Evolutionary conservation across 148 eudicot species (phyloP).

Genomic region (Chenopodium album): DNA sequence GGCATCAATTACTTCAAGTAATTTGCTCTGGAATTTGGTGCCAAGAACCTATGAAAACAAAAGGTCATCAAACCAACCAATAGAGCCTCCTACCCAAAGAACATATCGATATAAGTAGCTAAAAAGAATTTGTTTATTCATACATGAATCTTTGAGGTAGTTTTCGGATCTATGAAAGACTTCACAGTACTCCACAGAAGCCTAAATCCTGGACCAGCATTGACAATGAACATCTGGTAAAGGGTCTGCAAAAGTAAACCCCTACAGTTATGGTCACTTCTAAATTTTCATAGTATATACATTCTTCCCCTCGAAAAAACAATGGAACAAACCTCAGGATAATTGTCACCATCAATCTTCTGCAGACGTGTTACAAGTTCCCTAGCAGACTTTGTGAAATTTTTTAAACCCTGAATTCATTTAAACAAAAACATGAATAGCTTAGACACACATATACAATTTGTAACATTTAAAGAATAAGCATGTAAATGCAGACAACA

Average conservation of each 20-base stretch:
- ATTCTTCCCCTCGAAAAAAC: not conserved
- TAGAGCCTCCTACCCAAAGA: not conserved
- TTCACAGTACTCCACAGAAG: constrained; percentile 90
- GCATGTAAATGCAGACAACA: constrained; percentile 21
- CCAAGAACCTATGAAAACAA: constrained; percentile 69
- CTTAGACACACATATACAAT: not conserved
- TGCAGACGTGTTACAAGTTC: constrained; percentile 80
- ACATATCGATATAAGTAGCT: not conserved
- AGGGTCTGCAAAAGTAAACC: constrained; percentile 59
- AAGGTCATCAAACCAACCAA: not conserved
- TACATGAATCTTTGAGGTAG: constrained; percentile 94
- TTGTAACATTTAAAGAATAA: not conserved
- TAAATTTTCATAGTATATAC: not conserved
- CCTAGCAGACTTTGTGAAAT: constrained; percentile 78
- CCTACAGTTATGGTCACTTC: constrained; percentile 2
- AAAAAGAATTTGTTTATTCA: constrained; percentile 13
- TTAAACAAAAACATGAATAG: not conserved
- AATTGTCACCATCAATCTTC: constrained; percentile 87
- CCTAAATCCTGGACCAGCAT: constrained; percentile 97
- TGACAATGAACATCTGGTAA: constrained; percentile 88
- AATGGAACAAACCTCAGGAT: constrained; percentile 69
- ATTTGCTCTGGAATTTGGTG: constrained; percentile 79
- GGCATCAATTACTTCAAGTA: constrained; percentile 85
- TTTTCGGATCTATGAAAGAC: constrained; percentile 83
- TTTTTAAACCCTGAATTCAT: constrained; percentile 63